Conservation (phyloP, 2,329 filamentous ascomycete genomes). For the Ophiostoma piceae region DNA sequence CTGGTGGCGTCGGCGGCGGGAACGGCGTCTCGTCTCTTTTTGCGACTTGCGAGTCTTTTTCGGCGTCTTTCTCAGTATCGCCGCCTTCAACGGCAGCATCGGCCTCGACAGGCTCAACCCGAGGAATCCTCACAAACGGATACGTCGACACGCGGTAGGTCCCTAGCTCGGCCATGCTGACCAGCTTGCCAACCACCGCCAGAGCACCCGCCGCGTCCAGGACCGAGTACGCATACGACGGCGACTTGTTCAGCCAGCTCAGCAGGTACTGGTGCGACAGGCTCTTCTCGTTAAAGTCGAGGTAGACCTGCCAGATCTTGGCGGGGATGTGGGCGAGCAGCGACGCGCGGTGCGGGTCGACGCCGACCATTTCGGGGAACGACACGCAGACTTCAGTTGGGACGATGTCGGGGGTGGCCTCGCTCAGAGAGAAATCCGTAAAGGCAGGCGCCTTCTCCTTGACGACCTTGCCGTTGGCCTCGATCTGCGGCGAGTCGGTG, state of each 20-base stretch:
- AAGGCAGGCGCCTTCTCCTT: not conserved
- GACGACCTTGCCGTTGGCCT: constrained; percentile 9
- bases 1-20: not conserved
- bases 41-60: no score
- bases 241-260: constrained; percentile 26
- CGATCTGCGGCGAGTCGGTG: not conserved
- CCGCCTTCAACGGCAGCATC: no score
- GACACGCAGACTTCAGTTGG: not conserved
- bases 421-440: not conserved
- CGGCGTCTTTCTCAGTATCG: no score
- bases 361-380: constrained; percentile 2
- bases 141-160: constrained; percentile 17
- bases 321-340: constrained; percentile 27
- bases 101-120: no score
- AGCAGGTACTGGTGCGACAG: constrained; percentile 19
- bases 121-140: not conserved
- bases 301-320: constrained; percentile 31
- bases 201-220: constrained; percentile 27
- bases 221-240: constrained; percentile 28
- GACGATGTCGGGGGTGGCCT: not conserved
- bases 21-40: not conserved
- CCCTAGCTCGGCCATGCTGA: constrained; percentile 22
- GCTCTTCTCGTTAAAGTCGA: constrained; percentile 23
- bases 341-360: constrained; percentile 12
- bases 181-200: constrained; percentile 25